A percentile compares a stretch with the other conserved stretches of the same genome.
Evolutionary conservation across 2,329 filamentous ascomycete genomes (phyloP).

Genomic region (Chaetomiaceae sp.): DNA sequence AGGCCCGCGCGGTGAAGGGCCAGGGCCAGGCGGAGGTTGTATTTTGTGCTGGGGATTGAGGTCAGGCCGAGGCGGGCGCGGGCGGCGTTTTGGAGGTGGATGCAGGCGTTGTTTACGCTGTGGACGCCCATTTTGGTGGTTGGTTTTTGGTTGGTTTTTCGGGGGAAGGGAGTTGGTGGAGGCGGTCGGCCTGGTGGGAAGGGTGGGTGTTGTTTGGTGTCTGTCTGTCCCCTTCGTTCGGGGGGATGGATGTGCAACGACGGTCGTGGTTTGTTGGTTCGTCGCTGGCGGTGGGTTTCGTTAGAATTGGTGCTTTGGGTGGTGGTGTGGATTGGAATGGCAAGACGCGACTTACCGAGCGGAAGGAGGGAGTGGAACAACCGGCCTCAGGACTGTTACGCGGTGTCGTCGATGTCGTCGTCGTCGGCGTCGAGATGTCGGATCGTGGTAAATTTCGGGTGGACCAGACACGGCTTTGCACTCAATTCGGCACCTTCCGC

Average conservation of each 20-base stretch:
- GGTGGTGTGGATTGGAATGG: too few species aligned
- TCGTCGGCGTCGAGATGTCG: background rate
- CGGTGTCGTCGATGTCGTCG: conserved; percentile 6
- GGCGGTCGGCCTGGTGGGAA: background rate
- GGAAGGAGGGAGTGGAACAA: background rate
- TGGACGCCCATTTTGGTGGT: conserved; percentile 46
- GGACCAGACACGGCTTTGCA: conserved; percentile 7
- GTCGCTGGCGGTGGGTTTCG: too few species aligned
- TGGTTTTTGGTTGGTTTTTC: background rate
- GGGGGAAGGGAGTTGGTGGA: background rate
- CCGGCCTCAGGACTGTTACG: background rate
- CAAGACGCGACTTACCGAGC: background rate
- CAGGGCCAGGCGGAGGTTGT: conserved; percentile 70
- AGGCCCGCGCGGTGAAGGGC: conserved; percentile 80
- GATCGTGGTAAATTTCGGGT: conserved; percentile 12
- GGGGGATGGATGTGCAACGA: too few species aligned
- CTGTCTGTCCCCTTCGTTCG: too few species aligned
- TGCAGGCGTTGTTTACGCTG: conserved; percentile 75
- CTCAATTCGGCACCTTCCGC: conserved; percentile 21
- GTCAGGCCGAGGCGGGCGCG: conserved; percentile 79
- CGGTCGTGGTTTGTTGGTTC: too few species aligned
- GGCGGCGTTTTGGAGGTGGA: conserved; percentile 85
- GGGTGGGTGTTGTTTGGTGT: background rate
- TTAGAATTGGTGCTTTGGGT: too few species aligned
- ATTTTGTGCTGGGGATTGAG: conserved; percentile 73